Percentiles rank a stretch among this genome's conserved stretches.
phyloP scores from a whole-genome alignment of 305 asterid species.

The Fraxinus baroniana region DNA sequence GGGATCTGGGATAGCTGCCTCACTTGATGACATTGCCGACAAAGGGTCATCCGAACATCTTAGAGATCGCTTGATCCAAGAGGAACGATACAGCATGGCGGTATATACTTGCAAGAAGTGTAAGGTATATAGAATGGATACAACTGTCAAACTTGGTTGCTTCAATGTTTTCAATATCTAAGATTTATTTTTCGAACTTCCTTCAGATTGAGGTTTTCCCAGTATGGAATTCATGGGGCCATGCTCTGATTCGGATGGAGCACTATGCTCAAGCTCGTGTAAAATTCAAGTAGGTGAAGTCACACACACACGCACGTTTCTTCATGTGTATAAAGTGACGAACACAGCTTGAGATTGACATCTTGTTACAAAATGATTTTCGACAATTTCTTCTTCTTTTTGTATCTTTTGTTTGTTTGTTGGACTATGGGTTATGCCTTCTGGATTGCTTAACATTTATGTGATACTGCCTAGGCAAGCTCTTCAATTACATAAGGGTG shows the following conservation, averaged over 20 bases:
- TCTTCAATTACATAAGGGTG: slow-evolving; percentile 88
- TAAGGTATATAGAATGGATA: slow-evolving; percentile 51
- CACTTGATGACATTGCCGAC: slow-evolving; percentile 96
- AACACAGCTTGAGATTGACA: neutral
- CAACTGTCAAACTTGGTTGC: slow-evolving; percentile 1
- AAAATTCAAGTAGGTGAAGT: slow-evolving; percentile 78
- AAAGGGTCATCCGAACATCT: slow-evolving; percentile 86
- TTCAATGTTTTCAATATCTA: slow-evolving; percentile 15
- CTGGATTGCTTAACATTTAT: slow-evolving; percentile 24
- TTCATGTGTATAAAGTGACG: neutral
- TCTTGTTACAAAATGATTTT: neutral
- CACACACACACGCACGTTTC: neutral
- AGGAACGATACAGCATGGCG: slow-evolving; percentile 97
- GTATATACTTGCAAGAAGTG: slow-evolving; percentile 98
- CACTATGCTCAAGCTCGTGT: slow-evolving; percentile 98
- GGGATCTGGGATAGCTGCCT: slow-evolving; percentile 97
- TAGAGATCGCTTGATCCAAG: slow-evolving; percentile 85
- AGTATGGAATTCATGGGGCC: slow-evolving; percentile 99
- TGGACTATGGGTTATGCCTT: slow-evolving; percentile 17
- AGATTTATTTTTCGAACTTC: slow-evolving; percentile 18
- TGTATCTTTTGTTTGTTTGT: slow-evolving; percentile 16
- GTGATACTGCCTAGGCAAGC: slow-evolving; percentile 78
- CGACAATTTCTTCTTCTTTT: slow-evolving; percentile 6
- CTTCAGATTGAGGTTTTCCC: slow-evolving; percentile 88
- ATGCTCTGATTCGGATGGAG: slow-evolving; percentile 92